These are phyloP conservation scores for Pythium phragmiticola DNA, from an alignment of 352 stramenopile species.

Conservation along the genomic window DNA sequence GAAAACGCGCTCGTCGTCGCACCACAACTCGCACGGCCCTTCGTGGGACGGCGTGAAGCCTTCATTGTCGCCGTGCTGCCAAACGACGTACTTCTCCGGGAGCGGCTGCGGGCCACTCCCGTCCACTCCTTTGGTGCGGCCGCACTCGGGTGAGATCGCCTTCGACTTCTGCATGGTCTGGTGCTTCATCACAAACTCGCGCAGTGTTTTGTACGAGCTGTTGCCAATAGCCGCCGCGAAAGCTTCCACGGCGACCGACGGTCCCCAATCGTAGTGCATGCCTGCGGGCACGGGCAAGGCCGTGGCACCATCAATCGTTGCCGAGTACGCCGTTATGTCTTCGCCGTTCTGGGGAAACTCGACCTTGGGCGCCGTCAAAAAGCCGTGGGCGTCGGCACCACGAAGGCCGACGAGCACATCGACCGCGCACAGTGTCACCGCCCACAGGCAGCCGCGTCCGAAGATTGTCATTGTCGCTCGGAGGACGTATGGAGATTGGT, in stretches of 20 bases:
- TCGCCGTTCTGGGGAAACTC: conserved; percentile 14
- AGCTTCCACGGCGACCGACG: neutral
- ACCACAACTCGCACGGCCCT: conserved; percentile 28
- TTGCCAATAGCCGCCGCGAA: conserved; percentile 20
- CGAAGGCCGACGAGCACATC: neutral
- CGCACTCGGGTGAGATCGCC: conserved; percentile 16
- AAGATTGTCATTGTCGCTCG: neutral
- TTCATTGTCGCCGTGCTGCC: conserved; percentile 26
- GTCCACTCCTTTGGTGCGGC: conserved; percentile 15
- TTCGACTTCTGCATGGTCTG: conserved; percentile 9
- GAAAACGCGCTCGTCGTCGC: conserved; percentile 26
- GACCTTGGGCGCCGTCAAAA: conserved; percentile 18
- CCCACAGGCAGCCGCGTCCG: neutral
- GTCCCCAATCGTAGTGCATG: conserved; percentile 16
- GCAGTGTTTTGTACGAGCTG: conserved; percentile 22
- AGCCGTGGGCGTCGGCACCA: conserved; percentile 14
- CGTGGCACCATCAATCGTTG: conserved; percentile 18
- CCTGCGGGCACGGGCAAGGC: conserved; percentile 11
- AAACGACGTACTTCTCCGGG: conserved; percentile 21
- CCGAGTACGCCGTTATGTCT: conserved; percentile 23
- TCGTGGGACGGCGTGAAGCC: conserved; percentile 31
- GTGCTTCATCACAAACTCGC: conserved; percentile 26
- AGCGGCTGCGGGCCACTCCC: conserved; percentile 10
- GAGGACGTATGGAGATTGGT: neutral
- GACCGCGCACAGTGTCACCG: neutral